Evolutionary conservation across 768 basidiomycete species (phyloP).

Genomic region (Mycena polygramma): DNA sequence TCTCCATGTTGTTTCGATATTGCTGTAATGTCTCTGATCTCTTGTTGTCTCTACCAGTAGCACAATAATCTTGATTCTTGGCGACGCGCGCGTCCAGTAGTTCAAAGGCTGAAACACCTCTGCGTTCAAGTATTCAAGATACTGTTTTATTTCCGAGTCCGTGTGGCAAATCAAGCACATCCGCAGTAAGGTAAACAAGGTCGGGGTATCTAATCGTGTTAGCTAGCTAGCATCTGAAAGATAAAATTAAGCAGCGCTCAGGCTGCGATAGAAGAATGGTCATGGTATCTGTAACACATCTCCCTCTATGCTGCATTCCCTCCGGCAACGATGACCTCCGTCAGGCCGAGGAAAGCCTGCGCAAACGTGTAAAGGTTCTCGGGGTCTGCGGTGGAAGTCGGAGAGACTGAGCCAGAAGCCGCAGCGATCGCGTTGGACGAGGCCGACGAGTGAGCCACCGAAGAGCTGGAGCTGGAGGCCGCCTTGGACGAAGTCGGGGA

Average conservation of each 20-base stretch:
- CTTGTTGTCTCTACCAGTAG: slow-evolving; percentile 4
- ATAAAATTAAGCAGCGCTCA: slow-evolving; percentile 24
- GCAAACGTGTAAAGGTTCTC: slow-evolving; percentile 52
- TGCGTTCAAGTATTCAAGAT: neutral
- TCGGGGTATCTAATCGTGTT: slow-evolving; percentile 24
- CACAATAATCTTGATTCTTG: slow-evolving; percentile 19
- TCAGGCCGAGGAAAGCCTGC: slow-evolving; percentile 53
- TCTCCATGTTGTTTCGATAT: no score
- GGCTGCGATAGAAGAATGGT: neutral
- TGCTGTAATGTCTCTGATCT: neutral
- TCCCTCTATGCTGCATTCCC: slow-evolving; percentile 32
- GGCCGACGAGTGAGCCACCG: slow-evolving; percentile 41
- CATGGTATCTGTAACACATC: slow-evolving; percentile 3
- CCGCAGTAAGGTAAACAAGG: neutral
- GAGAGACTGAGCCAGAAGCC: slow-evolving; percentile 46
- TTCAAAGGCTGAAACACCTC: no score
- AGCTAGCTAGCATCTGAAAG: slow-evolving; percentile 32
- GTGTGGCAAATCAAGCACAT: slow-evolving; percentile 12
- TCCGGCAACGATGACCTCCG: slow-evolving; percentile 49
- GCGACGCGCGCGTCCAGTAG: neutral
- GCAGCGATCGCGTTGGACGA: slow-evolving; percentile 49
- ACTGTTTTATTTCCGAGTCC: neutral
- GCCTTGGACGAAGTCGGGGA: slow-evolving; percentile 34
- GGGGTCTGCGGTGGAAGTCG: slow-evolving; percentile 39
- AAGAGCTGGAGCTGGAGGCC: slow-evolving; percentile 28